A percentile compares a stretch with the other conserved stretches of the same genome.
phyloP scores from a whole-genome alignment of 2,329 filamentous ascomycete genomes.

The Aspergillus versicolor region DNA sequence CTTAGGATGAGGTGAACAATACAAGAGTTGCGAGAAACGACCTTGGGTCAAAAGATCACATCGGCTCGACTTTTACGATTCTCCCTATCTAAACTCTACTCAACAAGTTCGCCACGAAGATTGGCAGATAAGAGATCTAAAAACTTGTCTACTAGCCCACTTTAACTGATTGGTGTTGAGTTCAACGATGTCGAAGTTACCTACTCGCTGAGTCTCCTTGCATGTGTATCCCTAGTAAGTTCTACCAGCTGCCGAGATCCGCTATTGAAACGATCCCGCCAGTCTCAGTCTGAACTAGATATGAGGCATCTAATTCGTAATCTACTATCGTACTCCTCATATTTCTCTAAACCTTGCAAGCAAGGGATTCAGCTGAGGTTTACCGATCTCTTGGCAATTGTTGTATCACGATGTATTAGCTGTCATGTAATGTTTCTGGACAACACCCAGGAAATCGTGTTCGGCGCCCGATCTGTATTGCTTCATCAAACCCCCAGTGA shows the following conservation, averaged over 20 bases:
- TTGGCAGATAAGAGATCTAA: neutral
- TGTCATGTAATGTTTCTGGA: constrained; percentile 3
- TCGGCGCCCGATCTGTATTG: neutral
- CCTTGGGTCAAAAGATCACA: neutral
- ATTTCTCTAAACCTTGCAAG: constrained; percentile 7
- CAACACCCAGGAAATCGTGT: neutral
- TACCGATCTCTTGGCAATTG: neutral
- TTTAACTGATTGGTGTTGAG: neutral
- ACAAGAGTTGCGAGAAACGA: neutral
- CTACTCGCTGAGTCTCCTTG: constrained; percentile 15
- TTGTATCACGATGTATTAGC: neutral
- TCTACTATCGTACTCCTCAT: constrained; percentile 2
- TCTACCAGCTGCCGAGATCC: neutral
- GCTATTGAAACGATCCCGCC: neutral
- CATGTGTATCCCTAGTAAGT: constrained; percentile 10
- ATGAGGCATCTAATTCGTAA: constrained; percentile 9
- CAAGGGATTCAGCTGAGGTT: constrained; percentile 8
- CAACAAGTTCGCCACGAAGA: neutral
- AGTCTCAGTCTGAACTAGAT: neutral
- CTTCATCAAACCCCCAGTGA: neutral
- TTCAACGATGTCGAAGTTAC: neutral
- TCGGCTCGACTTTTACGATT: neutral
- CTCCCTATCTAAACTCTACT: neutral
- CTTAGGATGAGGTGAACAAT: neutral
- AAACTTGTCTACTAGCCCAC: neutral